Evolutionary conservation across 352 stramenopile genomes (phyloP), one percentile per base, ranked within the genome.

Genomic region (Peronospora belbahrii): DNA sequence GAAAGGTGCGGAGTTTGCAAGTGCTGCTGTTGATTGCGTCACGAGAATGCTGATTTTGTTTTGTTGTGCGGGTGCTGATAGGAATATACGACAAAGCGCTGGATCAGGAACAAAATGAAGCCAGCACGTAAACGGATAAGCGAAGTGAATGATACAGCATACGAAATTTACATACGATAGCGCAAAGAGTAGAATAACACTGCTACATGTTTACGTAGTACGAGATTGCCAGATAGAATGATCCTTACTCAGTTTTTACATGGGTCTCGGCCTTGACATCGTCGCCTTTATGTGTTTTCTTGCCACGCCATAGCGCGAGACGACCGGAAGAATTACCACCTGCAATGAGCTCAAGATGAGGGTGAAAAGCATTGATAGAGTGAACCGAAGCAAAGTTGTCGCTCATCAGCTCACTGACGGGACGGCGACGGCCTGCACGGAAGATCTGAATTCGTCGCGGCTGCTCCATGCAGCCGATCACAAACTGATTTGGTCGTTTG

Each of bases 311-410:
- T 6, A 91, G 48, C 39, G 70, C 67, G 22, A 88, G 47, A 11
- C 82, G 59, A 0, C 82, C 79, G 2, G 74, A 89, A 3, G 73
- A 89, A 50, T 94, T 95, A 17, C 79, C 78, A 4, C 83, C 74
- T 0, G 67, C 71, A 39, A 95, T 81, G 6, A 78, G 50, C 23
- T 85, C 61, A 20, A 82, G 52, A 34, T 70, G 70, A 18, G 83
- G 81, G 48, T 95, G 84, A 56, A 94, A 91, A 2, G 73, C 67
- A 51, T 93, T 92, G 56, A 93, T 86, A 14, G 84, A 94, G 56
- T 91, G 80, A 18, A 95, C 78, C 13, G 83, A 94, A 1, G 62
- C 70, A 30, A 92, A 83, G 30, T 72, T 67, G 31, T 85, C 65
- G 47, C 74, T 83, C 40, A 44, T 68, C 13, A 91, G 63, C 41